Evolutionary conservation across 208 protist genomes (phyloP).

Genomic region (Leishmania major): DNA sequence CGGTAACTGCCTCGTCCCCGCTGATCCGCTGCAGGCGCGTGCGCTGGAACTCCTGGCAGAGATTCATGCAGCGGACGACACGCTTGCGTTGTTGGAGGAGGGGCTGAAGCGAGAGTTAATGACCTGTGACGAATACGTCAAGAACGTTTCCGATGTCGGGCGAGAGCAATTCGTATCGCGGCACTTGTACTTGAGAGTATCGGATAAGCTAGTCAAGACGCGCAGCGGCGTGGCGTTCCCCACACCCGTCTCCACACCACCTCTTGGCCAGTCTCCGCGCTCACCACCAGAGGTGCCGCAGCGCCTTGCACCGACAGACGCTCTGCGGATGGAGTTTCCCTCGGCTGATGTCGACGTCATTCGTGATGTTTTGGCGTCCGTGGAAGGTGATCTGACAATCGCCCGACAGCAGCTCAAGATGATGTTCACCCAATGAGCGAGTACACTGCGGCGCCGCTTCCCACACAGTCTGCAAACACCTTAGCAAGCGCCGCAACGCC

Average conservation of each 20-base stretch:
- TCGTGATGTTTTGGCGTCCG: conserved; percentile 49
- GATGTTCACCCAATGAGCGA: conserved; percentile 44
- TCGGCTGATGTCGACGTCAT: conserved; percentile 57
- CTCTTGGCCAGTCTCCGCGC: not conserved
- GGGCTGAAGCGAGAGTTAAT: conserved; percentile 61
- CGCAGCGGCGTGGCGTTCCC: conserved; percentile 1
- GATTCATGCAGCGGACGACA: conserved; percentile 75
- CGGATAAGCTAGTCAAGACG: conserved; percentile 31
- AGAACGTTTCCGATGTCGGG: conserved; percentile 70
- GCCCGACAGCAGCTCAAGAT: conserved; percentile 56
- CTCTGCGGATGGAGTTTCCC: conserved; percentile 59
- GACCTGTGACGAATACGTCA: conserved; percentile 81
- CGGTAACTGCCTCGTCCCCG: conserved; percentile 53
- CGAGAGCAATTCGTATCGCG: conserved; percentile 77
- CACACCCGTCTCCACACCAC: conserved; percentile 5
- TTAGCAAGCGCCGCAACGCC: not conserved
- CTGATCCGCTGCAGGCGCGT: conserved; percentile 54
- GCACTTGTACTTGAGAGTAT: conserved; percentile 62
- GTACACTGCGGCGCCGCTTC: not conserved
- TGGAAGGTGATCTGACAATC: conserved; percentile 39
- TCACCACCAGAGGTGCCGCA: conserved; percentile 33
- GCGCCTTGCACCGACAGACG: conserved; percentile 35
- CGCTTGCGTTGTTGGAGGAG: conserved; percentile 65
- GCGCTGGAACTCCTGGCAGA: conserved; percentile 75
- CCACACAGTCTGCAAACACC: not conserved